These are phyloP conservation scores for Xanthoparmelia taractica DNA, from an alignment of 495 filamentous ascomycete genomes.

Conservation along the genomic window DNA sequence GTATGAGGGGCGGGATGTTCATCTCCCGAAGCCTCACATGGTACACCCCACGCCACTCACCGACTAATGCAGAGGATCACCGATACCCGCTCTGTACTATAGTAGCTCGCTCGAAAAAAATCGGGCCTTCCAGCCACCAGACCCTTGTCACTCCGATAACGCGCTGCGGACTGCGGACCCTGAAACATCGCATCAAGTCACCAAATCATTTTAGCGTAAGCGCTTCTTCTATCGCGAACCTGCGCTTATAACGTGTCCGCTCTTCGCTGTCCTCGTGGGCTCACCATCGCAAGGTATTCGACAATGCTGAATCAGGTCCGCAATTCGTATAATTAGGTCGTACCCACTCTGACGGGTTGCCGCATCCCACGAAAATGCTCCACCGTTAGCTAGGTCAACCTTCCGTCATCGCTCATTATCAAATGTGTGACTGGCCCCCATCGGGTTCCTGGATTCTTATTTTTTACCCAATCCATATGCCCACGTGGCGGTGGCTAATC, in stretches of 20 bases:
- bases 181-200: background rate
- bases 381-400: background rate
- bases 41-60: background rate
- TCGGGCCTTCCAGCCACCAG: background rate
- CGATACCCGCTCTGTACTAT: conserved; percentile 1
- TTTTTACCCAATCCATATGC: background rate
- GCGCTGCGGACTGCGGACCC: background rate
- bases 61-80: background rate
- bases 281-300: background rate
- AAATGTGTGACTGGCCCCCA: background rate
- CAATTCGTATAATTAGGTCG: background rate
- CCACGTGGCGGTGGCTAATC: background rate
- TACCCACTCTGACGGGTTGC: conserved; percentile 1
- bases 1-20: background rate
- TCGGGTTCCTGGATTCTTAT: background rate
- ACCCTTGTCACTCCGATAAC: background rate
- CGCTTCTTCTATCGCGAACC: background rate
- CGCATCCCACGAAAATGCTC: conserved; percentile 3
- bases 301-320: background rate
- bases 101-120: background rate
- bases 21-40: background rate
- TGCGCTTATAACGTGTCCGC: background rate
- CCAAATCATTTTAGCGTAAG: background rate
- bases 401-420: background rate
- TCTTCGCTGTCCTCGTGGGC: background rate